Evolutionary conservation across 495 filamentous ascomycete genomes (phyloP).

Genomic region (Pyronema domesticum): DNA sequence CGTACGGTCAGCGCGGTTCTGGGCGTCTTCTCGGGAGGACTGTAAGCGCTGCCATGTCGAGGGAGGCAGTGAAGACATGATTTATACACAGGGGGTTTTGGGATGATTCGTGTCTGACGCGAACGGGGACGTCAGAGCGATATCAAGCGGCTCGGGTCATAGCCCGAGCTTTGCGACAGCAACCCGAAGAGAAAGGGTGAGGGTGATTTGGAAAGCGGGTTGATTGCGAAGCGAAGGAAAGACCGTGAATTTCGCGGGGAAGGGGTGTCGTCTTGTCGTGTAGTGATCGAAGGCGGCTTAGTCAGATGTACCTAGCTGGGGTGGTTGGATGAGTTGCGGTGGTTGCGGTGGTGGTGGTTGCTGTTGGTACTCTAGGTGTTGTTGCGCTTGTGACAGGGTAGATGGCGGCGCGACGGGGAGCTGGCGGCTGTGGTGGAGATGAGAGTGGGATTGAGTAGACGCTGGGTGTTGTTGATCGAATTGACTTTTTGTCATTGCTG

Average conservation of each 20-base stretch:
- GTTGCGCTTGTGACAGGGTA: not conserved
- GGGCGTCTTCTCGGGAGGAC: conserved; percentile 19
- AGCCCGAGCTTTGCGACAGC: conserved; percentile 22
- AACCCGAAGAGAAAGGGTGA: conserved; percentile 5
- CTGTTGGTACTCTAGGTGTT: not conserved
- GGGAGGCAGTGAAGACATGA: conserved; percentile 18
- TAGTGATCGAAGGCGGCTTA: not conserved
- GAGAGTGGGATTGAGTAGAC: too few relatives aligned
- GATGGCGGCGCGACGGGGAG: not conserved
- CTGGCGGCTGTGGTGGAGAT: not conserved
- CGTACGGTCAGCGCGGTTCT: conserved; percentile 14
- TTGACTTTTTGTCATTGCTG: not conserved
- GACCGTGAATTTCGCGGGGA: conserved; percentile 22
- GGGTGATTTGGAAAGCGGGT: not conserved
- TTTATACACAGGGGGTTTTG: conserved; percentile 12
- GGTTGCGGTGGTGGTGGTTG: not conserved
- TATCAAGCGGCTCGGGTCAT: conserved; percentile 25
- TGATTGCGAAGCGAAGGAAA: not conserved
- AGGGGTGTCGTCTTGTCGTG: conserved; percentile 9
- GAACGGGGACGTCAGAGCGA: conserved; percentile 22
- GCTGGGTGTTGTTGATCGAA: too few relatives aligned
- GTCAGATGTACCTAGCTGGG: not conserved
- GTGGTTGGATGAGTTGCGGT: not conserved
- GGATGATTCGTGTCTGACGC: conserved; percentile 20
- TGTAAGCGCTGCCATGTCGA: conserved; percentile 23